Evolutionary conservation across 2,329 filamentous ascomycete genomes (phyloP), one percentile per base, ranked within the genome.

Genomic region (Stemphylium lycopersici): DNA sequence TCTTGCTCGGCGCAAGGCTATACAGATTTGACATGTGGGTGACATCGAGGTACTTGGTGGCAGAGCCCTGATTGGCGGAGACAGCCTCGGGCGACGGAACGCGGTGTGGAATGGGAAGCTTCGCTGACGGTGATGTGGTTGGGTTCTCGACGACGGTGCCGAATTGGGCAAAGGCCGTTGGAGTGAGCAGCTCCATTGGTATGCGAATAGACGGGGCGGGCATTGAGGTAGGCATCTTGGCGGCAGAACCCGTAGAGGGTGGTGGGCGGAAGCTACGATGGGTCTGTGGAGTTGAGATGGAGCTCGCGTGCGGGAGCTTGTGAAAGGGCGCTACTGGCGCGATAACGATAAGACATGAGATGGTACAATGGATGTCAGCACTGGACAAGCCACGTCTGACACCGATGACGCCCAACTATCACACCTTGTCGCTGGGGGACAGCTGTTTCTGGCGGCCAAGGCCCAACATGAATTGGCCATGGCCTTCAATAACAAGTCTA

Each of bases 101-200:
- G 84, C 66, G 70, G 43, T 73, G 61, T 81, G 59, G 83, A 76
- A 60, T 72, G 72, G 61, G 86, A 71, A 68, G 80, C 76, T 62
- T 66, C 29, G 64, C 49, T 18, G 64, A 65, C 26, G 38, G 84
- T 82, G 56, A 82, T 37, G 69, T 80, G 16, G 82, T 72, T 29
- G 91, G 90, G 71, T 93, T 91, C 71, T 87, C 79, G 64, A 97
- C 84, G 41, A 95, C 91, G 50, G 90, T 88, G 72, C 95, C 95
- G 75, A 96, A 99, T 38, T 85, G 82, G 12, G 86, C 80, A 76
- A 97, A 98, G 47, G 84, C 78, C 4, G 81, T 78, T 40, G 84
- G 83, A 7, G 86, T 89, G 47, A 97, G 84, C n/a, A 86, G 84
- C 63, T 83, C 78, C 7, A 89, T 83, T 20, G 79, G 79, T 63